phyloP scores from a whole-genome alignment of 129 eudicot genomes.

The Helianthus annuus region DNA sequence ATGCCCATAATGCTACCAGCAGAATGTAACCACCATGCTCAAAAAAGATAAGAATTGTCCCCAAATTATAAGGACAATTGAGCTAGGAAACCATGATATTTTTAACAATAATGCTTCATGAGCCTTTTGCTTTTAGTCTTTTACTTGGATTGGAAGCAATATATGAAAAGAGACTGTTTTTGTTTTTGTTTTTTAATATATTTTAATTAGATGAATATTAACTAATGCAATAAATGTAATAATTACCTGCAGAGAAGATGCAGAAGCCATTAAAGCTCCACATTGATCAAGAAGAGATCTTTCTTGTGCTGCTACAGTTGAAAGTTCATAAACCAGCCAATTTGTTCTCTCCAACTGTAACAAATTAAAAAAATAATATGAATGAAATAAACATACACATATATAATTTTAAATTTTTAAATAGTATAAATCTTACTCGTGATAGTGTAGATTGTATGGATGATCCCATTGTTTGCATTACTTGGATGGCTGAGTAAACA shows the following conservation, averaged over 20 bases:
- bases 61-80: conserved; percentile 26
- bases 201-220: background rate
- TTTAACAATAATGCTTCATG: conserved; percentile 13
- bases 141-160: conserved; percentile 10
- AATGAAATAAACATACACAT: background rate
- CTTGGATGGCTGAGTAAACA: conserved; percentile 77
- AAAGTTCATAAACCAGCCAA: conserved; percentile 78
- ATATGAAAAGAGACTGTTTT: background rate
- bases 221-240: conserved; percentile 23
- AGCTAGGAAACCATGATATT: conserved; percentile 20
- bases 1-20: conserved; percentile 27
- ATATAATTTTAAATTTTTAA: background rate
- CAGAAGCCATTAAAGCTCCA: conserved; percentile 66
- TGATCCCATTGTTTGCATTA: conserved; percentile 74
- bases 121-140: conserved; percentile 19
- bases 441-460: conserved; percentile 61
- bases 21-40: conserved; percentile 23
- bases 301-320: conserved; percentile 76
- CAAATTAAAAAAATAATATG: conserved; percentile 2
- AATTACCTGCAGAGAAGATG: conserved; percentile 75
- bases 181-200: background rate
- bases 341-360: conserved; percentile 74
- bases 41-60: conserved; percentile 19
- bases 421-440: conserved; percentile 48
- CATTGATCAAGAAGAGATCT: conserved; percentile 83